Percentiles rank a stretch among this genome's conserved stretches.
phyloP scores from a whole-genome alignment of 768 basidiomycete genomes.

The Termitomyces sp. region DNA sequence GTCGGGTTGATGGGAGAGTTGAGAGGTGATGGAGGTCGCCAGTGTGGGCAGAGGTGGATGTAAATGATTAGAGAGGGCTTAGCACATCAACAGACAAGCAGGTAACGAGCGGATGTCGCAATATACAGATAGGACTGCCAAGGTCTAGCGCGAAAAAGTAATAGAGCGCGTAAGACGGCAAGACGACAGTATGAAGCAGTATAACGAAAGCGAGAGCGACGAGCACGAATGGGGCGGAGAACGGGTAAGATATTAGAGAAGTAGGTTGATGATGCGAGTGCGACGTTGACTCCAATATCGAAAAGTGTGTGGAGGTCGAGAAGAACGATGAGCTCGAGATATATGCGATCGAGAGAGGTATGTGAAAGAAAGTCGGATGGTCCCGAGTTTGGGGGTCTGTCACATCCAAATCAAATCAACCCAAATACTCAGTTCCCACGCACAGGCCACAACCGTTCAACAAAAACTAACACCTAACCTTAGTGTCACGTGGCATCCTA shows the following conservation, averaged over 20 bases:
- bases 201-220: conserved; percentile 14
- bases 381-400: conserved; percentile 36
- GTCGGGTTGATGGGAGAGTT: conserved; percentile 42
- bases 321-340: conserved; percentile 28
- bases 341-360: conserved; percentile 44
- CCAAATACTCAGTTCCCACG: conserved; percentile 36
- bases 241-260: conserved; percentile 7
- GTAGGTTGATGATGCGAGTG: conserved; percentile 9
- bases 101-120: conserved; percentile 12
- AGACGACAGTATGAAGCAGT: conserved; percentile 9
- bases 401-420: conserved; percentile 43
- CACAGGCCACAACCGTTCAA: conserved; percentile 37
- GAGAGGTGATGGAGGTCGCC: conserved; percentile 42
- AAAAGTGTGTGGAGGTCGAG: conserved; percentile 19
- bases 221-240: conserved; percentile 10
- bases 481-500: conserved; percentile 28
- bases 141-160: conserved; percentile 12
- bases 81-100: conserved; percentile 28
- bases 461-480: conserved; percentile 27
- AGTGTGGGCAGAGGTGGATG: conserved; percentile 36
- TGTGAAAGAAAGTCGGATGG: conserved; percentile 45
- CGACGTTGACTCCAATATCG: conserved; percentile 15
- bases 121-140: conserved; percentile 7
- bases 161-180: conserved; percentile 20
- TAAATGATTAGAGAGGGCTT: conserved; percentile 14